Conservation (phyloP, 1,284 basidiomycete genomes). For the Agroathelia rolfsii region DNA sequence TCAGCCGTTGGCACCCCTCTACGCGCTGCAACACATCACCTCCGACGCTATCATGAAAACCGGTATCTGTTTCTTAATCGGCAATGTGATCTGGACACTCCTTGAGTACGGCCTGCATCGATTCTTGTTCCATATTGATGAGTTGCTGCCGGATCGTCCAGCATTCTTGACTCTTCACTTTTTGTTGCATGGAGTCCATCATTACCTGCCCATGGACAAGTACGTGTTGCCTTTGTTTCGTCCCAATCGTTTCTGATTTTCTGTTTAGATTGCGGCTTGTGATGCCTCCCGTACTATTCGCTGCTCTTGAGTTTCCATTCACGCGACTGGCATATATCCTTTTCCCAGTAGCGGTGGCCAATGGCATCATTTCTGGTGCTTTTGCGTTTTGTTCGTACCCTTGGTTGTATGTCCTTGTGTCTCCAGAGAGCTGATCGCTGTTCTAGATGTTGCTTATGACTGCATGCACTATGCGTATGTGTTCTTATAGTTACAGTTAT, state of each 20-base stretch:
- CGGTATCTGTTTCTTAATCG: conserved; percentile 62
- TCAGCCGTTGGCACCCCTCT: conserved; percentile 46
- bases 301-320: conserved; percentile 76
- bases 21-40: conserved; percentile 35
- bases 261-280: conserved; percentile 73
- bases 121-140: conserved; percentile 96
- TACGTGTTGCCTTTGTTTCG: conserved; percentile 22
- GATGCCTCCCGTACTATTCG: conserved; percentile 92
- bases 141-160: conserved; percentile 78
- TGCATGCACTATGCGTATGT: conserved; percentile 86
- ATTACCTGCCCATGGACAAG: conserved; percentile 96
- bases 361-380: conserved; percentile 87
- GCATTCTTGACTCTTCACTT: conserved; percentile 85
- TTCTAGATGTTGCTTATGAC: conserved; percentile 75
- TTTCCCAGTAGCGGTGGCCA: conserved; percentile 82
- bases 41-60: conserved; percentile 39
- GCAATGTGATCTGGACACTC: conserved; percentile 90
- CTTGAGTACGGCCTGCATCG: conserved; percentile 95
- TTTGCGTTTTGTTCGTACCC: too few relatives aligned
- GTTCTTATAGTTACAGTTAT: conserved; percentile 1
- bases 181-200: conserved; percentile 91
- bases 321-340: conserved; percentile 77
- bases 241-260: conserved; percentile 8
- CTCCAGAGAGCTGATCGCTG: conserved; percentile 7
- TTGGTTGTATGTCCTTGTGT: too few relatives aligned